Conservation (phyloP, 106 monocot species). For the Posidonia australis region DNA sequence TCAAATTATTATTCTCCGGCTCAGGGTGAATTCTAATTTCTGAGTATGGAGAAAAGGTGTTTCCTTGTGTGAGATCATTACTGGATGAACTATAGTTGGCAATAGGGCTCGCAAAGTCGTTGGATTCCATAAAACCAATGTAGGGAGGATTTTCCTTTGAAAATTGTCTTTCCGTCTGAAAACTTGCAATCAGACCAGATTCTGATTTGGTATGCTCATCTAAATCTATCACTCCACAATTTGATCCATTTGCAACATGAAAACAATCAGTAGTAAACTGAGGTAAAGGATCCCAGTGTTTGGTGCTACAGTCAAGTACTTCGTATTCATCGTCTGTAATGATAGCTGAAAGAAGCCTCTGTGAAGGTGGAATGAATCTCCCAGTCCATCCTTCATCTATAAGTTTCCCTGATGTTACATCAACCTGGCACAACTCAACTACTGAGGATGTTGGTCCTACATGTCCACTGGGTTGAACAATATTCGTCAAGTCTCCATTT, state of each 20-base stretch:
- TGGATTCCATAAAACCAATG: constrained; percentile 34
- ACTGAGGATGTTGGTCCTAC: too few species aligned
- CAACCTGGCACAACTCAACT: constrained; percentile 9
- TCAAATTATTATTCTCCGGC: constrained; percentile 11
- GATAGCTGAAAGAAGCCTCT: constrained; percentile 79
- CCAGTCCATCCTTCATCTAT: constrained; percentile 39
- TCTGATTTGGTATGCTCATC: too few species aligned
- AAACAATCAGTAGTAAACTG: too few species aligned
- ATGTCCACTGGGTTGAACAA: too few species aligned
- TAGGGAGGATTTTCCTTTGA: constrained; percentile 28
- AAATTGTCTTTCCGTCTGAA: constrained; percentile 17
- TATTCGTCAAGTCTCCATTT: too few species aligned
- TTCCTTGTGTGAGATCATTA: constrained; percentile 28
- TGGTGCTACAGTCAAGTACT: too few species aligned
- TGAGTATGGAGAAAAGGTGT: constrained; percentile 10
- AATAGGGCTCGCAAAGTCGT: constrained; percentile 28
- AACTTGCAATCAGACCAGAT: too few species aligned
- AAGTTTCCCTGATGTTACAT: constrained; percentile 21
- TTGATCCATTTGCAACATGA: too few species aligned
- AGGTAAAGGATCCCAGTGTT: too few species aligned
- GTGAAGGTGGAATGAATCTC: constrained; percentile 62
- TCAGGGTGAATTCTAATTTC: constrained; percentile 13
- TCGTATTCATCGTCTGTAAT: constrained; percentile 57
- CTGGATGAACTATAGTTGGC: constrained; percentile 17
- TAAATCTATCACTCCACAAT: too few species aligned